phyloP scores from a whole-genome alignment of 2,329 filamentous ascomycete genomes.

The Trichoderma aggressivum region DNA sequence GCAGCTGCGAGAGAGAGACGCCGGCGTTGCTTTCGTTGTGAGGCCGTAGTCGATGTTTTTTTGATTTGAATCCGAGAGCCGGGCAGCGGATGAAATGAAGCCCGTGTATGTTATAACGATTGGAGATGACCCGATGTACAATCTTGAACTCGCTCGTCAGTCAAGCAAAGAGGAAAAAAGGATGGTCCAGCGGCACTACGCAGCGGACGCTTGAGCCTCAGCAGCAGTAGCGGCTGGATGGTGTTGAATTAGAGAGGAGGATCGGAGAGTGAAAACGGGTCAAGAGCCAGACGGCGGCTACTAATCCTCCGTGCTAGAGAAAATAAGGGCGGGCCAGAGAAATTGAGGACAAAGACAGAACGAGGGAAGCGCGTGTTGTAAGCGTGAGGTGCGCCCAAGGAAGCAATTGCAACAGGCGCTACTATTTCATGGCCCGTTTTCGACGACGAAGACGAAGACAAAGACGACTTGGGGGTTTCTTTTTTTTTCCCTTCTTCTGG shows the following conservation, averaged over 20 bases:
- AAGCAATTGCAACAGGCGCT: slow-evolving; percentile 27
- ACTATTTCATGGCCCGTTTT: slow-evolving; percentile 42
- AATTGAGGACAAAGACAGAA: slow-evolving; percentile 8
- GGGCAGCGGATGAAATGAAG: not conserved
- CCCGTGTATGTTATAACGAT: not conserved
- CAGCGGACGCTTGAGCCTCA: not conserved
- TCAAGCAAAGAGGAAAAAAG: not conserved
- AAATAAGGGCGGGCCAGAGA: not conserved
- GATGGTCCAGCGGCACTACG: not conserved
- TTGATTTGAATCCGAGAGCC: not conserved
- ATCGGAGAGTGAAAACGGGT: not conserved
- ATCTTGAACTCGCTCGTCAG: not conserved
- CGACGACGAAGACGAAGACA: slow-evolving; percentile 28
- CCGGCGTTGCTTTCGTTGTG: not conserved
- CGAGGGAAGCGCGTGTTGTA: slow-evolving; percentile 10
- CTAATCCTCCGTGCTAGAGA: slow-evolving; percentile 5
- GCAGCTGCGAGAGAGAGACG: not conserved
- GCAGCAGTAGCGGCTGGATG: slow-evolving; percentile 4
- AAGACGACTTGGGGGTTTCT: slow-evolving; percentile 21
- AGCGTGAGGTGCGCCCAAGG: slow-evolving; percentile 34
- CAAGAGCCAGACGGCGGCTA: not conserved
- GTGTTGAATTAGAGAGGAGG: slow-evolving; percentile 4
- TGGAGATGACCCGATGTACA: not conserved
- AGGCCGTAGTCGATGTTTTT: not conserved
- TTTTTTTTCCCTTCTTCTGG: slow-evolving; percentile 27